phyloP scores from a whole-genome alignment of 164 flowering plant species.

The Macadamia integrifolia region DNA sequence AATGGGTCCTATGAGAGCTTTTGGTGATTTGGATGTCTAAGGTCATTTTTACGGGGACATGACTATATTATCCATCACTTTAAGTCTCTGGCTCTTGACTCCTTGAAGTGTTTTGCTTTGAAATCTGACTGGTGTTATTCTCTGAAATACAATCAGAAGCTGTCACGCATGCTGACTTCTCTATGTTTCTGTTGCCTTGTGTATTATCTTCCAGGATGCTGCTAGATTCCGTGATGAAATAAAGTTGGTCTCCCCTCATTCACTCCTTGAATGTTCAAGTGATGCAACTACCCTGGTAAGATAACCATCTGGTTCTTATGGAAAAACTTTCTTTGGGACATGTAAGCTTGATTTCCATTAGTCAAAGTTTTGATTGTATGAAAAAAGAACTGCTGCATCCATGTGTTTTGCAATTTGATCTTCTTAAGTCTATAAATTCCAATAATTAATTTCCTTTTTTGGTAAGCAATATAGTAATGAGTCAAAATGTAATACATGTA shows the following conservation, averaged over 20 bases:
- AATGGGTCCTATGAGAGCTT: neutral
- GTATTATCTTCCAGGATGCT: slow-evolving; percentile 56
- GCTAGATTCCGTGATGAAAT: slow-evolving; percentile 69
- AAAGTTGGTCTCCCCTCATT: slow-evolving; percentile 63
- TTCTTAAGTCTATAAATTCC: neutral
- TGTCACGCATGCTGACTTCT: neutral
- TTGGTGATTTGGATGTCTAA: neutral
- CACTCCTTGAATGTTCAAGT: slow-evolving; percentile 75
- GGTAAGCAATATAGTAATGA: too few relatives aligned
- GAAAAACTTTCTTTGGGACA: neutral
- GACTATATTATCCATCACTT: neutral
- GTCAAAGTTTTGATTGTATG: neutral
- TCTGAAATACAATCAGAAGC: slow-evolving; percentile 1
- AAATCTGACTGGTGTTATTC: neutral
- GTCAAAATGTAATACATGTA: too few relatives aligned
- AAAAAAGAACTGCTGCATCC: neutral
- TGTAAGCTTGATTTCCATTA: too few relatives aligned
- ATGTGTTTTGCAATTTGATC: neutral
- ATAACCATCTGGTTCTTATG: neutral
- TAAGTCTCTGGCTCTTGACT: neutral
- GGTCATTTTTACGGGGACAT: neutral
- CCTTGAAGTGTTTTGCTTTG: neutral
- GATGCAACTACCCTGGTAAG: slow-evolving; percentile 89
- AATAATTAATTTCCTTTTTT: too few relatives aligned
- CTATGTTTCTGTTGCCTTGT: neutral